Base-by-base conservation (phyloP, 306 rosid genomes). In the Ochetophila trinervis region DNA sequence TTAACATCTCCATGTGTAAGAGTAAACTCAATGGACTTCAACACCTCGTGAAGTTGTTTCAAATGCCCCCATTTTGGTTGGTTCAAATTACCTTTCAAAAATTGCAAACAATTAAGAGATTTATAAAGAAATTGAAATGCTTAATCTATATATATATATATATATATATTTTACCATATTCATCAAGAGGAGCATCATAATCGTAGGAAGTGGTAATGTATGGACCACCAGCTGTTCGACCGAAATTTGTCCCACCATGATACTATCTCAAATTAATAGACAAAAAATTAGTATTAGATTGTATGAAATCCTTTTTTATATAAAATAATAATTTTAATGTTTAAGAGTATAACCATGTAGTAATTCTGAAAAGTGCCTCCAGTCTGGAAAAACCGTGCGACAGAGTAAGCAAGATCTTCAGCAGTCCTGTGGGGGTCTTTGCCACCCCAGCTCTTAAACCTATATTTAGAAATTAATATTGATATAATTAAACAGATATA, bases 281-380 rank as follows among this genome's bases (percentile, higher is more conserved):
- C 5, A 30, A 34, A 48, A 10, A 50, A 50, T 0, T 15, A 49
- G 7, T 16, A 16, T 16, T 14, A 45, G 35, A 8, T 20, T 37
- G 14, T 40, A 18, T 36, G 44, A 50, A 18, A 4, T 49, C 15
- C 9, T 16, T 4, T 2, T 1, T 1, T 17, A 18, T 13, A 1
- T 17, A 48, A 47, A 44, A 22, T 11, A 44, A 62, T 16, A 18
- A 36, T 13, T 47, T 58, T 55, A 40, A 40, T 40, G 6, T 40
- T 40, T 40, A 40, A 9, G 45, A 40, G 14, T 40, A 40, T 49
- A 52, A 84, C 91, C 91, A 78, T 86, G 37, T 86, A 86, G 32
- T 86, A 86, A 40, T 86, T 86, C 8, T 80, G 86, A 57, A 83
- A 78, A 54, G 86, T 80, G 51, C 91, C 91, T 65, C 91, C 91